Percentiles rank a stretch among this genome's conserved stretches.
Evolutionary conservation across 164 flowering plant species (phyloP).

Genomic region (Kingdonia uniflora): DNA sequence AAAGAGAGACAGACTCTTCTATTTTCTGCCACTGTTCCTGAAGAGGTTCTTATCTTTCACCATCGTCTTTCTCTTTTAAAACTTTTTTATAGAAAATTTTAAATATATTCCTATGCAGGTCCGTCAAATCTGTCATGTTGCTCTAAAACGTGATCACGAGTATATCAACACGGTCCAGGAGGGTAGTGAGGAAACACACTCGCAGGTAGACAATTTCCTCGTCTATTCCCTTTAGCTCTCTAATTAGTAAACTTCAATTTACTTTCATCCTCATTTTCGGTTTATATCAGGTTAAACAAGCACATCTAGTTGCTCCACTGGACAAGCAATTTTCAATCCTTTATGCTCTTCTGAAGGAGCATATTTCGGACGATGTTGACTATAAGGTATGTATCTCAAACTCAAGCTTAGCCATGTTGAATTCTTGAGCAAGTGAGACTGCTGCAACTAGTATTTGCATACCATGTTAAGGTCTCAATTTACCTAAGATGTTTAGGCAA

Average conservation of each 20-base stretch:
- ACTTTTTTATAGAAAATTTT: neutral
- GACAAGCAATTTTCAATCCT: constrained; percentile 69
- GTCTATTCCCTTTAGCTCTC: no score
- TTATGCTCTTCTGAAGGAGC: constrained; percentile 68
- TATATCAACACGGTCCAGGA: constrained; percentile 79
- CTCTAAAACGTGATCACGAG: constrained; percentile 90
- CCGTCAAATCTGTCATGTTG: constrained; percentile 84
- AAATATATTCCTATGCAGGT: constrained; percentile 49
- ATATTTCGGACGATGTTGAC: constrained; percentile 75
- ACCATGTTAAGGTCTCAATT: no score
- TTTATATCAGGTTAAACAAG: constrained; percentile 73
- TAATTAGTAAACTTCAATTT: no score
- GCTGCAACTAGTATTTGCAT: no score
- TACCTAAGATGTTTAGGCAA: no score
- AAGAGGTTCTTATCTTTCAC: constrained; percentile 40
- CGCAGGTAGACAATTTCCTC: constrained; percentile 39
- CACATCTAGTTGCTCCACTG: constrained; percentile 70
- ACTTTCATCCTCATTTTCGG: neutral
- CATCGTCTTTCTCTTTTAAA: no score
- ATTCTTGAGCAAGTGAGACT: no score
- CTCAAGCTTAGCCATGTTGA: neutral
- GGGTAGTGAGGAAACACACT: constrained; percentile 90
- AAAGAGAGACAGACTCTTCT: constrained; percentile 92
- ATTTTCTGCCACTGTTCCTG: constrained; percentile 96
- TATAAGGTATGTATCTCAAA: constrained; percentile 55